Base-by-base conservation (phyloP, 2,329 filamentous ascomycete genomes). In the Colletotrichum melonis region DNA sequence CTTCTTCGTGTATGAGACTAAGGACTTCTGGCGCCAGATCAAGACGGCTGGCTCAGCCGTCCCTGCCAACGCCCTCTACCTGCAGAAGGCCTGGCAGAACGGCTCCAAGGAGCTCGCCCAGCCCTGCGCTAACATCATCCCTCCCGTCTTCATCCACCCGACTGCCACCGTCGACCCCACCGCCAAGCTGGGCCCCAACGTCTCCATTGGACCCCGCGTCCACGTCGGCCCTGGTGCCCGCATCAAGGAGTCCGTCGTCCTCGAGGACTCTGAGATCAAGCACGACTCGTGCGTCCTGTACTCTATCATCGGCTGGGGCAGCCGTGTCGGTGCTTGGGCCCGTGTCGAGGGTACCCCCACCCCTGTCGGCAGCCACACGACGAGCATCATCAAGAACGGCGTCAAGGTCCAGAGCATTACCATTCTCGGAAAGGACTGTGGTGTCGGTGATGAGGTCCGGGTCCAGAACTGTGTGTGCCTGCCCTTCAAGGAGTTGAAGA, bases 1-100 rank as follows among this genome's bases (percentile, higher is more conserved):
- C 83, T 99, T 99, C 88, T 98, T 95, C 85, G 97, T 98, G 38
- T 94, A 98, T 83, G 97, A 99, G 87, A 98, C 96, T 77, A 97
- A 97, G 87, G 97, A 98, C 83, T 99, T 99, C 85, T 99, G 97
- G 97, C 95, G 97, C 78, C 97, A 99, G 88, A 98, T 99, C 90
- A 99, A 99, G 90, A 98, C 97, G 1, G 97, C 97, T 73, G 97
- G 97, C 73, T 98, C 96, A 6, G 97, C 97, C 63, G 95, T 99
- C 32, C 97, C 97, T 19, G 97, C 97, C 75, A 98, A 98, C 80
- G 97, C 97, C 16, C 90, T 99, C 42, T 99, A 99, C 85, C 91
- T 99, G 67, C 95, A 97, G 82, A 95, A 98, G 87, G 96, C 97
- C 24, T 93, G 93, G 87, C 96, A 98, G 85, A 90, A 88, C 57